A percentile compares a stretch with the other conserved stretches of the same genome.
Evolutionary conservation across 73 alveolate genomes (phyloP).

Genomic region (Symbiodinium natans): DNA sequence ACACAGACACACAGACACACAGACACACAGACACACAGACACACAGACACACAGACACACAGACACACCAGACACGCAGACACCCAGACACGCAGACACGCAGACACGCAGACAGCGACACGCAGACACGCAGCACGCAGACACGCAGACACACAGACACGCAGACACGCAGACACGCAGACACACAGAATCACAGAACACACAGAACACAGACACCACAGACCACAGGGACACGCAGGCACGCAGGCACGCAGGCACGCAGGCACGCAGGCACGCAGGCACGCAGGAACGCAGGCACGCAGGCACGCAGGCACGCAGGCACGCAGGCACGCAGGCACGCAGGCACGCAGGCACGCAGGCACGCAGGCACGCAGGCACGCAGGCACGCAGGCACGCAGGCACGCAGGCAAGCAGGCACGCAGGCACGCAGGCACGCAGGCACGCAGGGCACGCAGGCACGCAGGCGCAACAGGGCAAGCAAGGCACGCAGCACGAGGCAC

Average conservation of each 20-base stretch:
- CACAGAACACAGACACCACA: not conserved
- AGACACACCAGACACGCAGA: too few relatives aligned
- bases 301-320: not conserved
- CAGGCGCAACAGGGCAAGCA: not conserved
- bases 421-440: too few relatives aligned
- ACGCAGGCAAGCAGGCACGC: too few relatives aligned
- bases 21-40: slow-evolving; percentile 5
- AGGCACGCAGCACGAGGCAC: not conserved
- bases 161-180: not conserved
- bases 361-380: not conserved
- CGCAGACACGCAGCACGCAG: slow-evolving; percentile 7
- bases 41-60: slow-evolving; percentile 1
- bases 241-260: not conserved
- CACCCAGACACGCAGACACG: too few relatives aligned
- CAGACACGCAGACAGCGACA: not conserved
- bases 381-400: too few relatives aligned
- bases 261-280: not conserved
- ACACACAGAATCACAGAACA: not conserved
- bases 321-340: not conserved
- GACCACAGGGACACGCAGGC: not conserved
- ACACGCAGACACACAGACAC: too few relatives aligned
- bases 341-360: not conserved
- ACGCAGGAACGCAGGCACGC: not conserved
- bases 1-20: not conserved
- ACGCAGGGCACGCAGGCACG: not conserved